Percentiles rank a stretch among this genome's conserved stretches.
These are phyloP conservation scores for Aspergillus intermedius DNA, from an alignment of 2,329 filamentous ascomycete genomes.

Conservation along the genomic window DNA sequence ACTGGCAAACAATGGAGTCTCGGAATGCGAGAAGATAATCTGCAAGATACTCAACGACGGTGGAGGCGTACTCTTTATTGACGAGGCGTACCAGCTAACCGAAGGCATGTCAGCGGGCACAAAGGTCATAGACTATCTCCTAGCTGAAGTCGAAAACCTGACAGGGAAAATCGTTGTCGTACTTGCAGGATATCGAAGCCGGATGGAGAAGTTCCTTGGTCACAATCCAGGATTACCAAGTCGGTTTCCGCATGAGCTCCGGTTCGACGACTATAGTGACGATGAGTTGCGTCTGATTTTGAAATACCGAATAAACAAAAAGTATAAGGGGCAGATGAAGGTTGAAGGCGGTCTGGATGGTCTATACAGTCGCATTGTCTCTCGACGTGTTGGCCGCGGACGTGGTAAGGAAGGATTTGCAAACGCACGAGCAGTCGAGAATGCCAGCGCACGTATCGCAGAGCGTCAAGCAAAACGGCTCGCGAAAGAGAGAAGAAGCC, in stretches of 20 bases:
- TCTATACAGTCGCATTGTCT: conserved; percentile 58
- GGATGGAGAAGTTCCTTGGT: conserved; percentile 70
- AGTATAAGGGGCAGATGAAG: conserved; percentile 51
- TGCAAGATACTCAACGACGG: conserved; percentile 51
- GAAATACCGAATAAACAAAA: conserved; percentile 46
- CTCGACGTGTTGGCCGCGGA: conserved; percentile 54
- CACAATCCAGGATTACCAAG: conserved; percentile 67
- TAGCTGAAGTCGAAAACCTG: conserved; percentile 66
- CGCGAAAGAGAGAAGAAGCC: conserved; percentile 38
- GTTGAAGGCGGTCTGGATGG: conserved; percentile 54
- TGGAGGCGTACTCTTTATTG: conserved; percentile 68
- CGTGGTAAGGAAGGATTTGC: conserved; percentile 64
- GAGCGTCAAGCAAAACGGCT: conserved; percentile 56
- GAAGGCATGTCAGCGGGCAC: conserved; percentile 52
- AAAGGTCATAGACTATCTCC: conserved; percentile 62
- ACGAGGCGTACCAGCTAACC: conserved; percentile 70
- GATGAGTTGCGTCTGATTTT: conserved; percentile 59
- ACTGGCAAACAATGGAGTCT: conserved; percentile 57
- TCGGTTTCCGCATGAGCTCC: conserved; percentile 59
- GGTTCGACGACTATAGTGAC: conserved; percentile 65
- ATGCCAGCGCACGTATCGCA: conserved; percentile 49
- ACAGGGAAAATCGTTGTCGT: conserved; percentile 65
- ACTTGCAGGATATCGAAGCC: conserved; percentile 64
- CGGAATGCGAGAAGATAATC: conserved; percentile 52
- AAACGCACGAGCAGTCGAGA: conserved; percentile 65